These are phyloP conservation scores for Amanita thiersii DNA, from an alignment of 768 basidiomycete species.

Conservation along the genomic window DNA sequence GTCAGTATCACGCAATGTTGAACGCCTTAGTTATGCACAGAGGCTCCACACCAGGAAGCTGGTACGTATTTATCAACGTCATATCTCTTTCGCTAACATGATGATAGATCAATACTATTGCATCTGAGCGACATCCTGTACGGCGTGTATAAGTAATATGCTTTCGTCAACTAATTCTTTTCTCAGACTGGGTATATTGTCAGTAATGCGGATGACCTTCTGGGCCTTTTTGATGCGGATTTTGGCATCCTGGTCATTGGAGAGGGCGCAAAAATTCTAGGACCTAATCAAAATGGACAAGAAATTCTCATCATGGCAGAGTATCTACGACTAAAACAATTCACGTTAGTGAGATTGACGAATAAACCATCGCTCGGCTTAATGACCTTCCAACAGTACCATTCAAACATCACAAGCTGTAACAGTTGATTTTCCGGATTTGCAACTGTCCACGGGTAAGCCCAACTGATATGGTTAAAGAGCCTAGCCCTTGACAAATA, in stretches of 20 bases:
- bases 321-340: slow-evolving; percentile 68
- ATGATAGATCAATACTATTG: slow-evolving; percentile 59
- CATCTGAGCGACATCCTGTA: slow-evolving; percentile 56
- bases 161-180: neutral
- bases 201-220: slow-evolving; percentile 71
- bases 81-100: slow-evolving; percentile 1
- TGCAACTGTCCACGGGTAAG: slow-evolving; percentile 44
- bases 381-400: slow-evolving; percentile 27
- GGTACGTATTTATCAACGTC: slow-evolving; percentile 28
- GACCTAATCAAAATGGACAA: slow-evolving; percentile 63
- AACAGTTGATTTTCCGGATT: slow-evolving; percentile 61
- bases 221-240: slow-evolving; percentile 73
- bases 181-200: slow-evolving; percentile 63
- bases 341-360: slow-evolving; percentile 35
- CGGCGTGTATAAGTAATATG: slow-evolving; percentile 6
- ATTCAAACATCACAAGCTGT: slow-evolving; percentile 69
- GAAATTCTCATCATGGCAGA: slow-evolving; percentile 76
- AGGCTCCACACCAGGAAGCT: slow-evolving; percentile 70
- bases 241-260: slow-evolving; percentile 66
- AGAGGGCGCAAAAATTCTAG: slow-evolving; percentile 64
- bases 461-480: neutral
- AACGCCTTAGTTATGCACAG: slow-evolving; percentile 70
- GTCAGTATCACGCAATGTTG: slow-evolving; percentile 72
- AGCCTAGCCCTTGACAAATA: neutral
- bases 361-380: neutral